A percentile compares a stretch with the other conserved stretches of the same genome.
Evolutionary conservation across 345 rosid species (phyloP).

Genomic region (Rhizophora apiculata): DNA sequence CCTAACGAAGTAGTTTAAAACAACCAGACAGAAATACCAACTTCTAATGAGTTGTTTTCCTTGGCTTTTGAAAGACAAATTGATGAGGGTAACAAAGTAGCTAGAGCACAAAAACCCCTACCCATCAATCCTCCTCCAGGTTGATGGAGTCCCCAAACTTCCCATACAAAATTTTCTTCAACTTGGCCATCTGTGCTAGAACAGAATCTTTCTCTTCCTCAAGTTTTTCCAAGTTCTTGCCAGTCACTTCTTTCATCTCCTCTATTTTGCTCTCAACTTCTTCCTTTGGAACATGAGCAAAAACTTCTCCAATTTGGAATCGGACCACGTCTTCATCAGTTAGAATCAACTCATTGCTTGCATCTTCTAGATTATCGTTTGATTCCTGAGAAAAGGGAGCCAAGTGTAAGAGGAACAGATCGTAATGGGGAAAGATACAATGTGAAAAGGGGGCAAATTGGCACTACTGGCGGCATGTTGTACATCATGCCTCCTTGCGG

Average conservation of each 20-base stretch:
- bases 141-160: conserved; percentile 91
- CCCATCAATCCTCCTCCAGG: conserved; percentile 74
- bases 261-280: conserved; percentile 88
- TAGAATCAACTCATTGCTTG: conserved; percentile 82
- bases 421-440: not conserved
- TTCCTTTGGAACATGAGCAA: conserved; percentile 77
- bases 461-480: no score
- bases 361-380: conserved; percentile 88
- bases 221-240: conserved; percentile 57
- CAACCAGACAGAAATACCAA: not conserved
- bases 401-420: not conserved
- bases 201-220: conserved; percentile 71
- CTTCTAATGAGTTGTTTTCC: not conserved
- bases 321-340: conserved; percentile 86
- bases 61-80: not conserved
- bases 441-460: no score
- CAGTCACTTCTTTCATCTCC: conserved; percentile 63
- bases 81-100: not conserved
- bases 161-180: conserved; percentile 83
- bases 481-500: no score
- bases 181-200: conserved; percentile 60
- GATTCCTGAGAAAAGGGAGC: conserved; percentile 48
- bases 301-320: conserved; percentile 87
- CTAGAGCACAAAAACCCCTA: not conserved
- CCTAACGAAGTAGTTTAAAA: no score